Conservation (phyloP, 108 stramenopile genomes). For the Conticribra guillardii region DNA sequence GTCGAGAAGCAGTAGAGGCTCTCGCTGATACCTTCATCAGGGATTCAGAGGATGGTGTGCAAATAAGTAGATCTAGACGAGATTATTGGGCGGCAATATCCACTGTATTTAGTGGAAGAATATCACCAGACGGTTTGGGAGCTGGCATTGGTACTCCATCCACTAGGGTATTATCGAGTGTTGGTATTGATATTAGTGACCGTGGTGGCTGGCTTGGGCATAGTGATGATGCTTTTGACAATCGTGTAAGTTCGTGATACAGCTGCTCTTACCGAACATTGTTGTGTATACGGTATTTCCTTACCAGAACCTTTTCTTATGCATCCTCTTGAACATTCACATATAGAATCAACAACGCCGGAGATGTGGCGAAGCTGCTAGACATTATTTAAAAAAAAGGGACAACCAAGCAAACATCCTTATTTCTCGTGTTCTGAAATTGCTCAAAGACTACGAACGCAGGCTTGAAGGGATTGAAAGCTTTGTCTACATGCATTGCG, state of each 20-base stretch:
- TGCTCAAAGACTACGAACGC: constrained; percentile 66
- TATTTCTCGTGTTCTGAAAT: constrained; percentile 46
- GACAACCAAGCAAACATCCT: constrained; percentile 47
- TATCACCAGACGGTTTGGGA: constrained; percentile 18
- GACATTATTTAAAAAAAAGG: constrained; percentile 44
- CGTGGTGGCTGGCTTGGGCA: constrained; percentile 57
- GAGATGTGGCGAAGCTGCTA: constrained; percentile 40
- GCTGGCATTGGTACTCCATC: constrained; percentile 28
- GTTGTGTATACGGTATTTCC: no score
- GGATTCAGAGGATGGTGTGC: constrained; percentile 17
- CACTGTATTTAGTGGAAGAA: constrained; percentile 52
- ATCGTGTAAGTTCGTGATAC: background rate
- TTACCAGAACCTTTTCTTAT: no score
- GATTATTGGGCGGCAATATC: constrained; percentile 57
- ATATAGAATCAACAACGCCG: no score
- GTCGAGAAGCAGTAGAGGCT: constrained; percentile 64
- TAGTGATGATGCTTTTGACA: background rate
- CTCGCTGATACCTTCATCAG: constrained; percentile 34
- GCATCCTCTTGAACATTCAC: no score
- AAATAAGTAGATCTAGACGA: constrained; percentile 42
- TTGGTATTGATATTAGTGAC: constrained; percentile 57
- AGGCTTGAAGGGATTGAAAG: constrained; percentile 82
- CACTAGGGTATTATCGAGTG: constrained; percentile 40
- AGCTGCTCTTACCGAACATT: no score
- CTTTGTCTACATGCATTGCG: constrained; percentile 89